A percentile compares a stretch with the other conserved stretches of the same genome.
Evolutionary conservation across 495 filamentous ascomycete genomes (phyloP).

Genomic region (Aspergillus mulundensis): DNA sequence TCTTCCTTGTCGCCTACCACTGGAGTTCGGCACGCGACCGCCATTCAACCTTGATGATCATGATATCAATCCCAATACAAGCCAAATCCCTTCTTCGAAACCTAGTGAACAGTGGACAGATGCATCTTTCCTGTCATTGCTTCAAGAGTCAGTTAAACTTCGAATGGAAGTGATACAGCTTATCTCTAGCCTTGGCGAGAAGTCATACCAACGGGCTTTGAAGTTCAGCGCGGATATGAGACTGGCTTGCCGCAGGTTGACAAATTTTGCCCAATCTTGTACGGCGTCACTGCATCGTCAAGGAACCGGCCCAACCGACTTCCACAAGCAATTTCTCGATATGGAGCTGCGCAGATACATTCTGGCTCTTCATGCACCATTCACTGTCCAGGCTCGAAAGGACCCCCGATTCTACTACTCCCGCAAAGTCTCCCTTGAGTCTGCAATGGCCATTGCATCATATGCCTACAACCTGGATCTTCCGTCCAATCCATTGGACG

Average conservation of each 20-base stretch:
- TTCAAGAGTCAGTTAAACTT: constrained; percentile 35
- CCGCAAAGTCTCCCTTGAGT: constrained; percentile 43
- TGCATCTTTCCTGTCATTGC: constrained; percentile 41
- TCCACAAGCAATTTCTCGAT: constrained; percentile 30
- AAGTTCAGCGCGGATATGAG: constrained; percentile 8
- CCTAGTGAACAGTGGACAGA: constrained; percentile 34
- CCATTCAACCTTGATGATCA: neutral
- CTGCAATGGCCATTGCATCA: constrained; percentile 20
- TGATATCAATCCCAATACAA: constrained; percentile 15
- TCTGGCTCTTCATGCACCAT: constrained; percentile 42
- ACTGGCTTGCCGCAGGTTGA: constrained; percentile 15
- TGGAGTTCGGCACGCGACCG: constrained; percentile 35
- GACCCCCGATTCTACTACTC: constrained; percentile 47
- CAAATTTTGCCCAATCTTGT: constrained; percentile 11
- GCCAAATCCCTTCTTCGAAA: constrained; percentile 31
- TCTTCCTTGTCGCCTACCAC: constrained; percentile 39
- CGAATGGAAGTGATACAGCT: constrained; percentile 36
- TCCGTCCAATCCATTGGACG: constrained; percentile 5
- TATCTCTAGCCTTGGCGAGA: constrained; percentile 30
- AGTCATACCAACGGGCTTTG: constrained; percentile 37
- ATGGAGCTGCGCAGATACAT: constrained; percentile 42
- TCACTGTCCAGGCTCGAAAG: constrained; percentile 34
- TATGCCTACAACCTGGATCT: constrained; percentile 16
- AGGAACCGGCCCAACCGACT: constrained; percentile 9
- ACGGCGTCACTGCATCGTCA: neutral